Percentiles rank a stretch among this genome's conserved stretches.
Conservation (phyloP, 2,329 filamentous ascomycete species). For the Ceratocystis ficicola region DNA sequence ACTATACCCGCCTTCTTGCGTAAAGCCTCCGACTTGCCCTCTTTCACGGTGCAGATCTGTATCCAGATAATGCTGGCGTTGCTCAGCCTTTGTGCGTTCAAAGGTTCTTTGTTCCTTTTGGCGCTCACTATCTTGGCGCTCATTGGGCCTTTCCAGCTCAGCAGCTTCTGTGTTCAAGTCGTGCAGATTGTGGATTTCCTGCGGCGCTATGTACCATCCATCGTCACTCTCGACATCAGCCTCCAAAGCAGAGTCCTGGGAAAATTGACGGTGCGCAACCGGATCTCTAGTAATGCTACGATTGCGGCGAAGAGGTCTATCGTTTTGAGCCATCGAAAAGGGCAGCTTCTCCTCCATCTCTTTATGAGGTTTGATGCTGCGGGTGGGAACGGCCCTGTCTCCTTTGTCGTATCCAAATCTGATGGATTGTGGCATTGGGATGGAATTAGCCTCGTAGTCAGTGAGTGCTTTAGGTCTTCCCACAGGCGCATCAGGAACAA, state of each 20-base stretch:
- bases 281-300: background rate
- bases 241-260: constrained; percentile 17
- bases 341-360: background rate
- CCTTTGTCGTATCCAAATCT: background rate
- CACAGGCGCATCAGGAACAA: constrained; percentile 3
- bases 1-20: background rate
- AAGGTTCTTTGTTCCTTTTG: background rate
- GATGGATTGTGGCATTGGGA: constrained; percentile 3
- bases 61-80: constrained; percentile 17
- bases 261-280: constrained; percentile 24
- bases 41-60: constrained; percentile 1
- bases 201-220: constrained; percentile 22
- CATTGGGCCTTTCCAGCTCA: constrained; percentile 35
- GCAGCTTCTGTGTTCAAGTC: constrained; percentile 44
- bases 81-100: constrained; percentile 22
- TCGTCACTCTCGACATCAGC: constrained; percentile 28
- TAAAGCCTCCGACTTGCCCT: background rate
- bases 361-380: background rate
- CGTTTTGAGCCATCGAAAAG: background rate
- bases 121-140: constrained; percentile 2
- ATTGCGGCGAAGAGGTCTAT: background rate
- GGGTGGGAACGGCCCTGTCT: background rate
- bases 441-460: constrained; percentile 2
- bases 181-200: constrained; percentile 43
- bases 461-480: background rate